These are phyloP conservation scores for Xylaria sp. DNA, from an alignment of 2,329 filamentous ascomycete genomes.

Conservation along the genomic window DNA sequence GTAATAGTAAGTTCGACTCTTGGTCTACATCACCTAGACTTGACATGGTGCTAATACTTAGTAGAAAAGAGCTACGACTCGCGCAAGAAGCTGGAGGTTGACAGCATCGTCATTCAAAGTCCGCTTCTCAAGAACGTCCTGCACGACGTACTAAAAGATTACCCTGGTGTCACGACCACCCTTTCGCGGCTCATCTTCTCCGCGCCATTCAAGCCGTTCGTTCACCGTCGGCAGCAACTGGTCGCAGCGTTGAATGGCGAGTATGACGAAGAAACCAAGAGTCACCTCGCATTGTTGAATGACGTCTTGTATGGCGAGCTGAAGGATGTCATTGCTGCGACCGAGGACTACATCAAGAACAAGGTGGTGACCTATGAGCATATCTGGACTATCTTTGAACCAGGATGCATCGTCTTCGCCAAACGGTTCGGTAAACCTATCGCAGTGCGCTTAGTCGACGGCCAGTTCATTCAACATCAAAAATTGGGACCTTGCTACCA, in stretches of 20 bases:
- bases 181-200: slow-evolving; percentile 62
- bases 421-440: slow-evolving; percentile 1
- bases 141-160: slow-evolving; percentile 56
- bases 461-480: slow-evolving; percentile 14
- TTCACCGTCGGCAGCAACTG: slow-evolving; percentile 62
- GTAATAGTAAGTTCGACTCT: slow-evolving; percentile 54
- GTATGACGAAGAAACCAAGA: slow-evolving; percentile 49
- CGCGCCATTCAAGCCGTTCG: slow-evolving; percentile 61
- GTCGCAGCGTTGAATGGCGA: slow-evolving; percentile 43
- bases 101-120: slow-evolving; percentile 58
- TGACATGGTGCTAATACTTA: slow-evolving; percentile 4
- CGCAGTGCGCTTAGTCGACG: slow-evolving; percentile 14
- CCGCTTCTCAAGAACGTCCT: slow-evolving; percentile 61
- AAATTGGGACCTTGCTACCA: slow-evolving; percentile 22
- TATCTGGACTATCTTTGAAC: slow-evolving; percentile 34
- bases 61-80: slow-evolving; percentile 54
- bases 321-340: slow-evolving; percentile 50
- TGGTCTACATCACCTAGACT: neutral
- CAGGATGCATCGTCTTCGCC: slow-evolving; percentile 22
- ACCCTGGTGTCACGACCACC: slow-evolving; percentile 60
- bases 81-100: slow-evolving; percentile 57
- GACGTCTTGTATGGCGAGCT: slow-evolving; percentile 52
- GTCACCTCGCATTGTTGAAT: slow-evolving; percentile 52
- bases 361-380: slow-evolving; percentile 26
- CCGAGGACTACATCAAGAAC: slow-evolving; percentile 47